These are phyloP conservation scores for Boletus vinaceobasis DNA, from an alignment of 768 basidiomycete genomes.

Conservation along the genomic window DNA sequence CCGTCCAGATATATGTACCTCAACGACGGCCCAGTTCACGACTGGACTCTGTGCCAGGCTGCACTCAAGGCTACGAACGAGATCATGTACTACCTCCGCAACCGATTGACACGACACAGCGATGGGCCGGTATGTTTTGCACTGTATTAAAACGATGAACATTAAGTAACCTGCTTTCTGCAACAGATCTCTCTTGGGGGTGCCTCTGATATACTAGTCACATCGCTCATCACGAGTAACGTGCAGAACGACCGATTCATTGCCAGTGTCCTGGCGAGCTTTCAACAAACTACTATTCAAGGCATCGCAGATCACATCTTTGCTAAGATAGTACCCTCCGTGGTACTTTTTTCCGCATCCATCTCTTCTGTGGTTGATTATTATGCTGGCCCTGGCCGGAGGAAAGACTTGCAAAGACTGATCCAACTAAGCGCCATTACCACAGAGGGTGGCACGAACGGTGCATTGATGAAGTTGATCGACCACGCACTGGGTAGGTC, in stretches of 20 bases:
- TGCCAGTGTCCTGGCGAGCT: slow-evolving; percentile 9
- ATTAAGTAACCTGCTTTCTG: not conserved
- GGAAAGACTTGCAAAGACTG: slow-evolving; percentile 36
- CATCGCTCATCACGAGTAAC: slow-evolving; percentile 21
- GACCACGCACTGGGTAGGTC: slow-evolving; percentile 46
- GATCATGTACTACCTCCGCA: slow-evolving; percentile 24
- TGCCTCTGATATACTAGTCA: slow-evolving; percentile 19
- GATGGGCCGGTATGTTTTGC: slow-evolving; percentile 19
- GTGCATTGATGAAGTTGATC: slow-evolving; percentile 41
- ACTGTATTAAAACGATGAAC: not conserved
- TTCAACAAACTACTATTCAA: slow-evolving; percentile 16
- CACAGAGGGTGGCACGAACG: slow-evolving; percentile 21
- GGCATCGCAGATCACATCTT: slow-evolving; percentile 50
- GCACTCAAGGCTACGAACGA: slow-evolving; percentile 26
- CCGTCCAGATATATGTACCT: slow-evolving; percentile 36
- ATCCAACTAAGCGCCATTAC: slow-evolving; percentile 31
- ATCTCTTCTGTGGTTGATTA: slow-evolving; percentile 58
- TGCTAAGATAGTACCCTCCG: slow-evolving; percentile 52
- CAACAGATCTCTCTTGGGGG: slow-evolving; percentile 18
- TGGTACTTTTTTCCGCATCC: slow-evolving; percentile 52
- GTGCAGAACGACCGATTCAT: slow-evolving; percentile 23
- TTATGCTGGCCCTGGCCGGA: slow-evolving; percentile 44
- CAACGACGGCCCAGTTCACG: slow-evolving; percentile 28
- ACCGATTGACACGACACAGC: slow-evolving; percentile 17
- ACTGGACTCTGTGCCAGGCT: slow-evolving; percentile 32